Percentiles rank a stretch among this genome's conserved stretches.
phyloP scores from a whole-genome alignment of 495 filamentous ascomycete species.

The Penicillium goetzii region DNA sequence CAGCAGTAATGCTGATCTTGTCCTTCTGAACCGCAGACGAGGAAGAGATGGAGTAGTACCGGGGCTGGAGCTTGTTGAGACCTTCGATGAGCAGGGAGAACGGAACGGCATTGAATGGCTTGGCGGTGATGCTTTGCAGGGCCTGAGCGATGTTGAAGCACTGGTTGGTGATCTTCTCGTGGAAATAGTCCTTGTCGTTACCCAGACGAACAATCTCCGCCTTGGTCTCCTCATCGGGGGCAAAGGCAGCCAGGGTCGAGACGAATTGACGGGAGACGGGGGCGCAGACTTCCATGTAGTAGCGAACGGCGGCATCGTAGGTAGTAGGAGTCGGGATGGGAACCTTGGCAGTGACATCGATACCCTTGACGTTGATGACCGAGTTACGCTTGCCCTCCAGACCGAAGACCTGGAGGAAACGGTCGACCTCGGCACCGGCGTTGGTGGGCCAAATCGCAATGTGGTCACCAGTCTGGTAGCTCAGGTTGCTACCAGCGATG shows the following conservation, averaged over 20 bases:
- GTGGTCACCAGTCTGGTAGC: slow-evolving; percentile 96
- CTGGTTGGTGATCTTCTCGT: slow-evolving; percentile 78
- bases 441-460: slow-evolving; percentile 98
- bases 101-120: slow-evolving; percentile 80
- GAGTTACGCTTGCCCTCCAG: slow-evolving; percentile 74
- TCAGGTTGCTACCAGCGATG: slow-evolving; percentile 76
- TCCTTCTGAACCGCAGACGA: slow-evolving; percentile 93
- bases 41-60: slow-evolving; percentile 99
- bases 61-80: slow-evolving; percentile 90
- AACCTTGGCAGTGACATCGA: slow-evolving; percentile 95
- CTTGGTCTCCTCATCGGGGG: slow-evolving; percentile 81
- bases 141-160: slow-evolving; percentile 91
- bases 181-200: slow-evolving; percentile 94
- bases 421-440: slow-evolving; percentile 87
- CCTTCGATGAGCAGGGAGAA: slow-evolving; percentile 96
- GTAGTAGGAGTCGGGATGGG: slow-evolving; percentile 98
- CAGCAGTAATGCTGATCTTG: slow-evolving; percentile 90
- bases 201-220: slow-evolving; percentile 86
- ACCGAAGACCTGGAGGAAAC: slow-evolving; percentile 80
- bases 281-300: slow-evolving; percentile 96
- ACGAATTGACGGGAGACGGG: slow-evolving; percentile 97
- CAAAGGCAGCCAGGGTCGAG: slow-evolving; percentile 82
- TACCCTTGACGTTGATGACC: slow-evolving; percentile 87
- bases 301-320: slow-evolving; percentile 89
- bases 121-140: slow-evolving; percentile 71